Conservation (phyloP, 768 basidiomycete species). For the Cystobasidium onofrii region DNA sequence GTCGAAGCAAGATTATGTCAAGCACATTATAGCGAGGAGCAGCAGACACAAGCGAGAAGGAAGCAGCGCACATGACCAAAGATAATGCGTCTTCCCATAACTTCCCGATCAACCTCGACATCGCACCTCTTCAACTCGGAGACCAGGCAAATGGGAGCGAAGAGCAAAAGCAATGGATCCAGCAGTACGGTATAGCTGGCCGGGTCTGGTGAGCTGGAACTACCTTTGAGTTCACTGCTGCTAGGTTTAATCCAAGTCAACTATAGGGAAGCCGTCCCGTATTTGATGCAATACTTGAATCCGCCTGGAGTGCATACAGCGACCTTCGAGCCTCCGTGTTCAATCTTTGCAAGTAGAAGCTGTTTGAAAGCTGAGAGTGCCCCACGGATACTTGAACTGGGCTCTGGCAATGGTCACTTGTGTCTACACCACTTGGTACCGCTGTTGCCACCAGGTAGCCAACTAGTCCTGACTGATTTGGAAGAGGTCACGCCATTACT, state of each 20-base stretch:
- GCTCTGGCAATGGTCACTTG: constrained; percentile 5
- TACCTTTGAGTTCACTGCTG: not conserved
- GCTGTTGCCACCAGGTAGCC: not conserved
- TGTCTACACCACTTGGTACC: not conserved
- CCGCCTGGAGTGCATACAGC: not conserved
- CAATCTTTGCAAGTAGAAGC: not conserved
- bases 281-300: constrained; percentile 11
- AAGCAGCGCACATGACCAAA: not conserved
- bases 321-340: constrained; percentile 19
- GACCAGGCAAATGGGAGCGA: not conserved
- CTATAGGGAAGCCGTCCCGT: constrained; percentile 25
- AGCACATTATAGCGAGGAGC: not conserved
- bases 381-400: constrained; percentile 14
- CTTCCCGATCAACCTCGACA: not conserved
- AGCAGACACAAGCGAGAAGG: not conserved
- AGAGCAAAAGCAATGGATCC: not conserved
- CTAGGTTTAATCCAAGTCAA: not conserved
- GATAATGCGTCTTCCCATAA: not conserved
- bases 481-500: constrained; percentile 18
- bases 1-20: not conserved
- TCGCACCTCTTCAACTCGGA: not conserved
- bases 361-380: not conserved
- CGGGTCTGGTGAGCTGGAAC: constrained; percentile 12
- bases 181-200: constrained; percentile 26
- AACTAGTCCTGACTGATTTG: constrained; percentile 4